Evolutionary conservation across 257 asterid species (phyloP), one percentile per base, ranked within the genome.

Genomic region (Ehretia macrophylla): DNA sequence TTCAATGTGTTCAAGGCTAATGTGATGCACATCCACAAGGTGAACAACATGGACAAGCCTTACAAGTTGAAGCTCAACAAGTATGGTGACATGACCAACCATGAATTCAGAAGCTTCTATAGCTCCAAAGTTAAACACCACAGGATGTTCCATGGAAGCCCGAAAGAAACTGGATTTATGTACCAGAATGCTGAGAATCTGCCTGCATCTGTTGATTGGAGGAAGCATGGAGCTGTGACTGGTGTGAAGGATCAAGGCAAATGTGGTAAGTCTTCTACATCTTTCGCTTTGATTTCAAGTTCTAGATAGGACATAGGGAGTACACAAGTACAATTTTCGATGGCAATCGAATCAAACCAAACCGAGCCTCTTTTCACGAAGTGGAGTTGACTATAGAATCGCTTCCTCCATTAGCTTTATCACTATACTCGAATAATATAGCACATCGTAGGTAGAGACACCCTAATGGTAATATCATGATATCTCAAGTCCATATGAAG

Each of bases 1-100:
- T 91, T 83, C 88, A 85, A 88, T 47, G 95, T 91, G 64, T 91
- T 88, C 74, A 88, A 81, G 59, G 83, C 85, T 0, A 91, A 91
- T n/a, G 95, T 84, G 66, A 76, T 63, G 19, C 84, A 81, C 64
- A 56, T 91, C 50, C 85, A 91, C 63, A 51, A 58, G 67, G 84
- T 72, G 71, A 91, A 88, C 79, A 68, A 75, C 78, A 72, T 77
- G 98, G 83, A 82, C 73, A 71, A 35, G 77, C 95, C 95, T 47
- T 91, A 85, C 70, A 91, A 88, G 83, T 76, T 91, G 76, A 82
- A 73, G 70, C 95, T 91, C 69, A 91, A 91, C 69, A 58, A 62
- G 66, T 88, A 78, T 68, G 90, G 85, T 10, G 98, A 84, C 56
- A 81, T 88, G 93, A 90, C 96, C 10, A 85, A 67, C 69, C 81